Conservation (phyloP, 1,284 basidiomycete species). For the Vanrija sp. region DNA sequence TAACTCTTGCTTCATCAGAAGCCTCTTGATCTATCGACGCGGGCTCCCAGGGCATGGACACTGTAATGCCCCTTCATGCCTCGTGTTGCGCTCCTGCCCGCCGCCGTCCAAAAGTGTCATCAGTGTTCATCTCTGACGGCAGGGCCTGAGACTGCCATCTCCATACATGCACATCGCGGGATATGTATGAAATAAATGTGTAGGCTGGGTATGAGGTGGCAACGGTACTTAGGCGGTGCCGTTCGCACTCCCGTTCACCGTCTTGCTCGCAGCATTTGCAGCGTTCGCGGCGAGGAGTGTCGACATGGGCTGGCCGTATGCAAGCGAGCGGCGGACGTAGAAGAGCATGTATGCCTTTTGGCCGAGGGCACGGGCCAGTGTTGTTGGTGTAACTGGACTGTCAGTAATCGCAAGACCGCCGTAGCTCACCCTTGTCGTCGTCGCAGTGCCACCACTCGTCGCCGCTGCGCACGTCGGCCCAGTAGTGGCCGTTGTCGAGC, state of each 20-base stretch:
- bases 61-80: neutral
- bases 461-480: conserved; percentile 36
- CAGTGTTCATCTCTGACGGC: neutral
- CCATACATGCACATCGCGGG: neutral
- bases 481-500: conserved; percentile 90
- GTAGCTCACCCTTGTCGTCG: conserved; percentile 73
- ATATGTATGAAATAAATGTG: neutral
- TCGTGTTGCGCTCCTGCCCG: neutral
- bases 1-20: neutral
- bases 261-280: neutral
- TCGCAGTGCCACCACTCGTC: conserved; percentile 88
- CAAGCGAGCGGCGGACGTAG: conserved; percentile 79
- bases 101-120: neutral
- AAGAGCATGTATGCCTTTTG: conserved; percentile 87
- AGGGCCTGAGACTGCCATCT: neutral
- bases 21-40: neutral
- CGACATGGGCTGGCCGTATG: conserved; percentile 54
- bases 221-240: conserved; percentile 1
- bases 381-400: conserved; percentile 61
- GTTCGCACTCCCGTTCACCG: conserved; percentile 2
- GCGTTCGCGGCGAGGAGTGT: conserved; percentile 7
- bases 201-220: neutral
- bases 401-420: neutral
- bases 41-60: too few relatives aligned
- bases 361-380: conserved; percentile 61